phyloP scores from a whole-genome alignment of 2,329 filamentous ascomycete genomes.

The Metarhizium rileyi region DNA sequence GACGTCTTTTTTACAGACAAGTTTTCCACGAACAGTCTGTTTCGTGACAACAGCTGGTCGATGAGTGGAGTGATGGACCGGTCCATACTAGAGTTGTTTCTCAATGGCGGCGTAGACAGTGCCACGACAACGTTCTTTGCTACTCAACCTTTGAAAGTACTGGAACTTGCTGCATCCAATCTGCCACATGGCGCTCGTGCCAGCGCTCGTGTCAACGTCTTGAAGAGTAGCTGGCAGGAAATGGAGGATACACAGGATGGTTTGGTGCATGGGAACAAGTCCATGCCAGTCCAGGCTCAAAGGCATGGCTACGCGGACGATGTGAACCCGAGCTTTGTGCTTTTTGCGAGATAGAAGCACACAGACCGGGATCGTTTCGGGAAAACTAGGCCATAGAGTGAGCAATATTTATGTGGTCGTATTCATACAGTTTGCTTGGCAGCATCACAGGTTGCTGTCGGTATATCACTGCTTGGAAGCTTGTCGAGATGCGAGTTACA shows the following conservation, averaged over 20 bases:
- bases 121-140: conserved; percentile 22
- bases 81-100: conserved; percentile 25
- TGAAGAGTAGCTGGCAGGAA: conserved; percentile 18
- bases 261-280: conserved; percentile 7
- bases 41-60: conserved; percentile 13
- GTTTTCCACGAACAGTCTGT: conserved; percentile 14
- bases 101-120: conserved; percentile 23
- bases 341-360: background rate
- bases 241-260: conserved; percentile 2
- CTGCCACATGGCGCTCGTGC: conserved; percentile 13
- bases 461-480: conserved; percentile 21
- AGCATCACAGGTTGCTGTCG: background rate
- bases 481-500: conserved; percentile 26
- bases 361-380: background rate
- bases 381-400: background rate
- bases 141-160: conserved; percentile 15
- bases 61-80: conserved; percentile 25
- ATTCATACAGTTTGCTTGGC: background rate
- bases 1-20: conserved; percentile 24
- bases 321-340: background rate
- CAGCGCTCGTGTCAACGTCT: conserved; percentile 14
- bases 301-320: background rate
- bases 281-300: background rate
- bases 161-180: conserved; percentile 12
- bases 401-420: background rate